These are phyloP conservation scores for Oryza meridionalis DNA, from an alignment of 176 grass and related monocot species.

Conservation along the genomic window DNA sequence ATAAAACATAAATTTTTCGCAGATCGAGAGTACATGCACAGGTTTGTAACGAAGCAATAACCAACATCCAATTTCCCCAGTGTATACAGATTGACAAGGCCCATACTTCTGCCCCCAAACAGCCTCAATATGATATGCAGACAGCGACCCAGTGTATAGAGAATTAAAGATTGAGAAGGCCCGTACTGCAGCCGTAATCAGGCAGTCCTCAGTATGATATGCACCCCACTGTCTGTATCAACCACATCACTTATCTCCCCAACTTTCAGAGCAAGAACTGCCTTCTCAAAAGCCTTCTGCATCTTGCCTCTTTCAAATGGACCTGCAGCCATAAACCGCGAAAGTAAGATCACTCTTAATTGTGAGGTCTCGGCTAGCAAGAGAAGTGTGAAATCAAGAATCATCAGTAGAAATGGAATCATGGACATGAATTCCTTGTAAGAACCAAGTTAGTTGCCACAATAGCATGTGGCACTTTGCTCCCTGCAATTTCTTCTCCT, in stretches of 20 bases:
- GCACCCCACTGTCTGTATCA: constrained; percentile 85
- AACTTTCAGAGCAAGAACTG: constrained; percentile 66
- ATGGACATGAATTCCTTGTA: background rate
- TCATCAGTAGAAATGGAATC: background rate
- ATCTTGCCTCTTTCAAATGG: constrained; percentile 81
- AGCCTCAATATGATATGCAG: constrained; percentile 86
- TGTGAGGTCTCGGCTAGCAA: background rate
- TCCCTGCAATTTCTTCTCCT: background rate
- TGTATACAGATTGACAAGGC: background rate
- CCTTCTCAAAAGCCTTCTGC: constrained; percentile 93
- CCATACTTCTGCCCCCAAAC: background rate
- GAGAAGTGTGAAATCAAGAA: background rate
- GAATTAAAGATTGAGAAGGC: background rate
- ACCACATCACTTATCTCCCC: constrained; percentile 83
- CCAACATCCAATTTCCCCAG: background rate
- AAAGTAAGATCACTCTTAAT: background rate
- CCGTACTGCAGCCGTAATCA: background rate
- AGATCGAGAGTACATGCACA: background rate
- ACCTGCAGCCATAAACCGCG: constrained; percentile 50
- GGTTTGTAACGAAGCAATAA: background rate
- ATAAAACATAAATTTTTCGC: background rate
- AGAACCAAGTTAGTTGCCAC: background rate
- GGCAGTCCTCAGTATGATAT: constrained; percentile 89
- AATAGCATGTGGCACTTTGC: background rate
- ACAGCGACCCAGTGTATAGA: background rate